Evolutionary conservation across 176 grass and related monocot species (phyloP), one percentile per base, ranked within the genome.

Genomic region (Musa acuminata): DNA sequence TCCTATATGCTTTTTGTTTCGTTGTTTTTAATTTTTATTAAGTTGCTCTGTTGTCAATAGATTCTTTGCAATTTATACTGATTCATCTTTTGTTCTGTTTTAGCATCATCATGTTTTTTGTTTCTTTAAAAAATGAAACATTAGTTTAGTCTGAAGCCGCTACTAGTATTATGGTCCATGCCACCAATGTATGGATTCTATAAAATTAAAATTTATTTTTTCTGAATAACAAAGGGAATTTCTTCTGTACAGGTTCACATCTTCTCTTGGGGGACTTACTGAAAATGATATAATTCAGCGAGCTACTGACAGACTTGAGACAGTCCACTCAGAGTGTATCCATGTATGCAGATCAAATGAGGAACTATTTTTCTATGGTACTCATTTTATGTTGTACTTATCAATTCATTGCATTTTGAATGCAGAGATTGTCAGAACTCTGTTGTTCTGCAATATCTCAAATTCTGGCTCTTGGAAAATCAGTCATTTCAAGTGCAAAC

Each of bases 391-490:
- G 67, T 13, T 48, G 13, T 49, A 14, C 25, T 43, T 11, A 68
- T 13, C 35, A 8, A 69, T 9, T 48, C 20, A 8, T 22, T 69
- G 14, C 8, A 62, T 43, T 69, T 69, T 9, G 9, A 49, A 69
- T 90, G 85, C 92, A 96, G 92, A 90, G 74, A 85, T 51, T 99
- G 51, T 94, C 95, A 77, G 95, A 94, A 75, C 77, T 99, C 68
- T 94, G 95, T 49, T 99, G 95, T 69, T 88, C 91, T 72, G 88
- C 95, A 78, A 88, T 94, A 69, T 91, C 95, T 84, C 91, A 91
- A 83, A 80, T 99, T 66, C 80, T 99, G 76, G 64, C 87, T 23
- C 82, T 99, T 69, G 95, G 95, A 14, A 99, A 94, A 68, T 99
- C 90, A 3, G 82, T 89, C 65, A 91, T 99, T 64, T 91, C 86